Evolutionary conservation across 495 filamentous ascomycete genomes (phyloP), one percentile per base, ranked within the genome.

Genomic region (Cairneyella variabilis): DNA sequence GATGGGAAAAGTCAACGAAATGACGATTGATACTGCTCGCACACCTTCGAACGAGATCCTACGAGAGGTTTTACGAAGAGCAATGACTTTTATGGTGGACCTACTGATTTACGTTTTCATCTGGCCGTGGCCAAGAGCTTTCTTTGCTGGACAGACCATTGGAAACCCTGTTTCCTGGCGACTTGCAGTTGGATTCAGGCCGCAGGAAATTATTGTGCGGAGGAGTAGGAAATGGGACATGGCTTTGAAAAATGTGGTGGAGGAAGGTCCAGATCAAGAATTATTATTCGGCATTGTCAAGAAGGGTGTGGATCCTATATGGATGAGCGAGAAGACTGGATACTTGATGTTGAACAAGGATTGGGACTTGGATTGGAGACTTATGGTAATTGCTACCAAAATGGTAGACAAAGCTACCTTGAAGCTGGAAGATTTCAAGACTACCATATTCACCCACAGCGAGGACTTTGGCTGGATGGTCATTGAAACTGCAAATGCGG

Each of bases 321-420:
- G 82, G 34, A 64, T 91, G 57, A 64, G 69, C 57, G 69, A 74
- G 53, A 91, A 88, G 71, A 91, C 89, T 20, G 89, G 88, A 1
- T 90, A 90, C 59, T 65, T 89, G 53, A 83, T 91, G 48, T 82
- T 91, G 67, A 85, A 87, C 58, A 78, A 74, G 50, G 80, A 85
- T 51, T 96, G 88, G 85, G 86, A 91, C 65, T 69, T 95, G 51
- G 88, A 92, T 63, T 95, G 89, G 72, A 66, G 64, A 17, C 78
- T 74, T 21, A 95, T 96, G 88, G 71, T 88, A 28, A 65, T 69
- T 27, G 86, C 86, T 1, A 82, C 84, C 21, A 70, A 68, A 25
- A 62, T 91, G 61, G 77, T 90, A 16, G 81, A 84, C 51, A 75
- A 75, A 61, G 77, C 80, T 50, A 70, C 76, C 51, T 60, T 76